Evolutionary conservation across 169 alveolate species (phyloP).

Genomic region (Babesia sp.): DNA sequence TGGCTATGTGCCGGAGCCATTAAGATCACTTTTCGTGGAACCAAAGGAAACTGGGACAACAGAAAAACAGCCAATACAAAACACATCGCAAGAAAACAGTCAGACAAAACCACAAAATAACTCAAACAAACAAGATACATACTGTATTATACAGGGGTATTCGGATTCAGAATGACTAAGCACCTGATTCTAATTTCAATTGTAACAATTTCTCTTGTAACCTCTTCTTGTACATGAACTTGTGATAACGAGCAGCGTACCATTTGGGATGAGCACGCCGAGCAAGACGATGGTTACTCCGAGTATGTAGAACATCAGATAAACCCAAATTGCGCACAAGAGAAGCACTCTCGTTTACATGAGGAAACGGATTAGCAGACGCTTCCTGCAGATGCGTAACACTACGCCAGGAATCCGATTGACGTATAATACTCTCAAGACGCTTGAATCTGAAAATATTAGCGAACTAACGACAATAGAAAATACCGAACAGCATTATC

Average conservation of each 20-base stretch:
- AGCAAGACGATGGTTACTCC: constrained; percentile 68
- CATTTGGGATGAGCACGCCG: constrained; percentile 77
- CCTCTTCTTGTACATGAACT: constrained; percentile 45
- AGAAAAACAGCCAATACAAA: not conserved
- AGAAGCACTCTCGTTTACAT: constrained; percentile 77
- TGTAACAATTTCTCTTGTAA: constrained; percentile 49
- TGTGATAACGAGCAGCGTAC: constrained; percentile 62
- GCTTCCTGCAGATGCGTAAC: constrained; percentile 62
- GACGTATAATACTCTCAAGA: constrained; percentile 59
- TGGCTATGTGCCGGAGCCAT: not conserved
- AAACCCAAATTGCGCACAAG: constrained; percentile 66
- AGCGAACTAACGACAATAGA: no score
- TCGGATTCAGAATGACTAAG: constrained; percentile 49
- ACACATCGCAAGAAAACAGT: not conserved
- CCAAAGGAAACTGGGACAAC: not conserved
- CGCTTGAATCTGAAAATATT: constrained; percentile 50
- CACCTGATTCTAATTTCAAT: constrained; percentile 40
- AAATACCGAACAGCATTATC: constrained; percentile 44
- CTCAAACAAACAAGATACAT: no score
- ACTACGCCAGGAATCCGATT: constrained; percentile 72
- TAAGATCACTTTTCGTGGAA: not conserved
- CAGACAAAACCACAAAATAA: not conserved
- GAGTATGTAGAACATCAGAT: constrained; percentile 67
- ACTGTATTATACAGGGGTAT: constrained; percentile 37
- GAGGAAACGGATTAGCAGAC: constrained; percentile 74